Conservation (phyloP, 2,329 filamentous ascomycete genomes). For the Rachicladosporium sp. region DNA sequence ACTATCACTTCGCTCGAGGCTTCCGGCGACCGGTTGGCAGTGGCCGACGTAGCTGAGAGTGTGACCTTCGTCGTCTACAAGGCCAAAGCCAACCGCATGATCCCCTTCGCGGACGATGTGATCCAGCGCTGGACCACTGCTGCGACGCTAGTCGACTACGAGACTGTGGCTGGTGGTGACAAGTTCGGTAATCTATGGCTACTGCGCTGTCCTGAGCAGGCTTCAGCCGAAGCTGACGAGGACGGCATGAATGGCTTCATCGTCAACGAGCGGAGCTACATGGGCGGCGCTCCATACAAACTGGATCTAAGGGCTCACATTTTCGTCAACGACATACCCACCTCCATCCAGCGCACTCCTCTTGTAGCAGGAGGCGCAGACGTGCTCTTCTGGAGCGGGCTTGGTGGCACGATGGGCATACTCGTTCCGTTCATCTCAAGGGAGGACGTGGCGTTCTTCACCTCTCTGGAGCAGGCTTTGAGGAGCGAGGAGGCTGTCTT, state of each 20-base stretch:
- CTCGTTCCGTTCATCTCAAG: conserved; percentile 83
- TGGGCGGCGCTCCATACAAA: conserved; percentile 78
- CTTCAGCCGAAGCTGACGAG: conserved; percentile 82
- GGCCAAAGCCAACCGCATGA: conserved; percentile 75
- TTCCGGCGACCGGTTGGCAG: conserved; percentile 80
- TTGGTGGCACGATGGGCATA: conserved; percentile 89
- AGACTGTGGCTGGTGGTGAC: conserved; percentile 86
- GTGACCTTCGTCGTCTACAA: conserved; percentile 92
- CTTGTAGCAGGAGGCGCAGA: conserved; percentile 86
- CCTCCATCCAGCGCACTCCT: conserved; percentile 76
- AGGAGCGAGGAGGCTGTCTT: conserved; percentile 76
- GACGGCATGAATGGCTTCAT: conserved; percentile 82
- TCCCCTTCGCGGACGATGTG: conserved; percentile 86
- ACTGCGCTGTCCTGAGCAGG: conserved; percentile 72
- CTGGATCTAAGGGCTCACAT: conserved; percentile 78
- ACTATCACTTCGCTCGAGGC: conserved; percentile 84
- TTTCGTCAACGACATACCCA: conserved; percentile 85
- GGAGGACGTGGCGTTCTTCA: conserved; percentile 96
- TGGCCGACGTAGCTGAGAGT: conserved; percentile 85
- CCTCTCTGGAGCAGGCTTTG: conserved; percentile 80
- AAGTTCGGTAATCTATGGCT: conserved; percentile 97
- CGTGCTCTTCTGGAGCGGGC: conserved; percentile 80
- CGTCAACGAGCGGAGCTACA: conserved; percentile 77
- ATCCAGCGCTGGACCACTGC: conserved; percentile 84
- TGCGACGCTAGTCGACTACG: conserved; percentile 92